Evolutionary conservation across 768 basidiomycete genomes (phyloP).

Genomic region (Suillus subaureus): DNA sequence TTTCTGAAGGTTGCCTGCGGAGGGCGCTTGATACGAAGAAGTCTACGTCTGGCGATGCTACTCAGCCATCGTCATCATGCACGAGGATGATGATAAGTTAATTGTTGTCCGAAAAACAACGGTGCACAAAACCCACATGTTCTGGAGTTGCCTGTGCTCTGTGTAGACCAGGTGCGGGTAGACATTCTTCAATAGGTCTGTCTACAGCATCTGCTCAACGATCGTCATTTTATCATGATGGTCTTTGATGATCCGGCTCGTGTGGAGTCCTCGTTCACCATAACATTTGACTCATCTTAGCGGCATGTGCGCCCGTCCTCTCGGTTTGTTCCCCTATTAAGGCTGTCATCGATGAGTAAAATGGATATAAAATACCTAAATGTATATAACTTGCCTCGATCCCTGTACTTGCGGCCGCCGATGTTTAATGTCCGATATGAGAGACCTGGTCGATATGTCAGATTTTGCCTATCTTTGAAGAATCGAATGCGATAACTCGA

Average conservation of each 20-base stretch:
- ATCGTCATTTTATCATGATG: not conserved
- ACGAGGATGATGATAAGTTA: not conserved
- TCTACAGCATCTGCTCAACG: not conserved
- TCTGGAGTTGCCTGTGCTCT: conserved; percentile 1
- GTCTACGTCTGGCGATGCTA: not conserved
- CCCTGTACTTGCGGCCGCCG: not conserved
- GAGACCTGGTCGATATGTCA: not conserved
- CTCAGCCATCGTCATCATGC: not conserved
- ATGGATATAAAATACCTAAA: not conserved
- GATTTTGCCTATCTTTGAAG: not conserved
- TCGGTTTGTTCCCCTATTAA: not conserved
- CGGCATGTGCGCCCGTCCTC: not conserved
- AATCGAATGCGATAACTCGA: not conserved
- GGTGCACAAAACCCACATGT: not conserved
- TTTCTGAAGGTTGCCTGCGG: not conserved
- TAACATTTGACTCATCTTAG: not conserved
- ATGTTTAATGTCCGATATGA: not conserved
- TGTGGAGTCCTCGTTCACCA: not conserved
- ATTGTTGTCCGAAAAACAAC: not conserved
- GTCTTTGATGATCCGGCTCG: not conserved
- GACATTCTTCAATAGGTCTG: not conserved
- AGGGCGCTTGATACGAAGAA: not conserved
- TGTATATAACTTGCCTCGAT: not conserved
- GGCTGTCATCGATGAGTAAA: not conserved
- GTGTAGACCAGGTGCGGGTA: not conserved